Conservation (phyloP, 2,329 filamentous ascomycete genomes). For the Xylaria arbuscula region DNA sequence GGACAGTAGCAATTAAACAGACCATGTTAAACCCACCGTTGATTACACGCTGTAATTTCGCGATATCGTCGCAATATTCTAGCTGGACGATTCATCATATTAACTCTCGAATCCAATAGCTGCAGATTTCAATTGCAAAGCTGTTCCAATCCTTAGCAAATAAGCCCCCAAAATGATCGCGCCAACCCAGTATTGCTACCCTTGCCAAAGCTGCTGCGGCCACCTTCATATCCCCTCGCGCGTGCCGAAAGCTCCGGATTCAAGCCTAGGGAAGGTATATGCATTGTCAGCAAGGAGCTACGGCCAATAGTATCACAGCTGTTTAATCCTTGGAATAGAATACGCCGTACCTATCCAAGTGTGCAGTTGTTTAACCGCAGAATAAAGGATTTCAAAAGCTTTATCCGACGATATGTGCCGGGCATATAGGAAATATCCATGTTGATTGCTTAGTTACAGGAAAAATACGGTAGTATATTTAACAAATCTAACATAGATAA, state of each 20-base stretch:
- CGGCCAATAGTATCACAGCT: background rate
- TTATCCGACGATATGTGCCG: no score
- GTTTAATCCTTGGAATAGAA: background rate
- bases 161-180: background rate
- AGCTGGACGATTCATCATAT: background rate
- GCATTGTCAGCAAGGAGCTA: background rate
- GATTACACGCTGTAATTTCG: background rate
- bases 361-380: no score
- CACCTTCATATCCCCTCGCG: background rate
- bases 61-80: background rate
- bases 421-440: no score
- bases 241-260: background rate
- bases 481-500: no score
- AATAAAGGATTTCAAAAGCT: no score
- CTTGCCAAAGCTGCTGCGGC: background rate
- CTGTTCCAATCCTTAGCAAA: background rate
- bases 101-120: background rate
- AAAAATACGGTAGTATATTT: no score
- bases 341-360: background rate
- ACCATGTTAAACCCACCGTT: background rate
- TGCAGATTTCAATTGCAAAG: background rate
- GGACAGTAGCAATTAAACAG: background rate
- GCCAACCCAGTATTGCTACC: background rate
- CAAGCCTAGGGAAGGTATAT: background rate
- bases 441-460: no score